phyloP scores from a whole-genome alignment of 176 grass and related monocot genomes.

The Pontederia crassipes region DNA sequence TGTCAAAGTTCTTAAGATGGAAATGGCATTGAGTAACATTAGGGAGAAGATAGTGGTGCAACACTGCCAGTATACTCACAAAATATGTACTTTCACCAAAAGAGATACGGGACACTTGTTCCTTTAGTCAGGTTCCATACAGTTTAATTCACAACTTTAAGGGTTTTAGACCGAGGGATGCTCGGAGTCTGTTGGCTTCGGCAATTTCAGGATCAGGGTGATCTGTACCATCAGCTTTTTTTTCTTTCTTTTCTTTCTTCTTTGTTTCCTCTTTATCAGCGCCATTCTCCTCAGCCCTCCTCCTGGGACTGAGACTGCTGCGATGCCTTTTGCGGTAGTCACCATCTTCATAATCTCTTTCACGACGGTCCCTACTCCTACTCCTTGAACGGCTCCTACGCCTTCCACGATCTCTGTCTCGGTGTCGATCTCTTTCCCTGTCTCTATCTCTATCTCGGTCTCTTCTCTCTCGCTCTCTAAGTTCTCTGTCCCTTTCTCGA shows the following conservation, averaged over 20 bases:
- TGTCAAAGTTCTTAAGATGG: no score
- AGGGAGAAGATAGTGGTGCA: no score
- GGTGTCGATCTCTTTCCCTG: constrained; percentile 37
- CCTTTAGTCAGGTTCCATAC: no score
- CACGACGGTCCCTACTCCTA: constrained; percentile 43
- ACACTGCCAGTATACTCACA: no score
- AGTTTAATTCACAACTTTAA: constrained; percentile 12
- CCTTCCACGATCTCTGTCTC: constrained; percentile 51
- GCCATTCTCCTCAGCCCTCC: constrained; percentile 30
- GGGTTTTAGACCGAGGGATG: constrained; percentile 52
- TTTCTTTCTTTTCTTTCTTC: constrained; percentile 63
- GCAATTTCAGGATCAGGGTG: constrained; percentile 59
- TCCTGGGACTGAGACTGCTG: constrained; percentile 39
- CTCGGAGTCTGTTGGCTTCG: constrained; percentile 59
- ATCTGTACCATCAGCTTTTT: constrained; percentile 43
- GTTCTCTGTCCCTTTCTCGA: constrained; percentile 32
- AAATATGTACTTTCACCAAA: no score
- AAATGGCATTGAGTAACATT: no score
- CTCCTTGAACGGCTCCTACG: constrained; percentile 57
- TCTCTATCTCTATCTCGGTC: constrained; percentile 44
- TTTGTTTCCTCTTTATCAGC: constrained; percentile 39
- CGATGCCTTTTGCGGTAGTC: constrained; percentile 48
- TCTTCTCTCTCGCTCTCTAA: no score
- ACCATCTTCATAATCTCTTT: constrained; percentile 59
- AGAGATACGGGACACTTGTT: no score